phyloP scores from a whole-genome alignment of 139 green algal genomes.

The Chlorella sorokiniana region DNA sequence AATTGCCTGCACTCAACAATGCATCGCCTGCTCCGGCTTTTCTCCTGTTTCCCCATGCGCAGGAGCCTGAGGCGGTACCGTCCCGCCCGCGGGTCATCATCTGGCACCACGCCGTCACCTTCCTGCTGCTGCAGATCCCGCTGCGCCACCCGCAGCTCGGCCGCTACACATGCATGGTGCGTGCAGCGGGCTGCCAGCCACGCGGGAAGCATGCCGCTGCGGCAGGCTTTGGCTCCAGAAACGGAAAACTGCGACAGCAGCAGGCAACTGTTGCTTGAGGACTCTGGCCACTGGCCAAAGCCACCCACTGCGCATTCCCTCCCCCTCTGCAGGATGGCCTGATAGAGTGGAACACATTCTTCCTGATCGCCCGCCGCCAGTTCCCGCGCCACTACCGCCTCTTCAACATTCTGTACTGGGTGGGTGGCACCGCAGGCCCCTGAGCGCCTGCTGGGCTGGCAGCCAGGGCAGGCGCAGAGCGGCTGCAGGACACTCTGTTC shows the following conservation, averaged over 20 bases:
- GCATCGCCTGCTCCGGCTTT: no score
- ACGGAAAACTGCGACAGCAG: neutral
- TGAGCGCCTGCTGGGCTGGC: no score
- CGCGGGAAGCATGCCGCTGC: no score
- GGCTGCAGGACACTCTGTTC: no score
- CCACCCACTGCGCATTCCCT: no score
- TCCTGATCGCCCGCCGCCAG: conserved; percentile 26
- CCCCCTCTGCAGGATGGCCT: conserved; percentile 7
- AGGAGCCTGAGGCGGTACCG: conserved; percentile 19
- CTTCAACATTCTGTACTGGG: conserved; percentile 21
- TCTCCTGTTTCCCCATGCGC: no score
- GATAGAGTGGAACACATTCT: conserved; percentile 29
- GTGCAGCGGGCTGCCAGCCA: neutral
- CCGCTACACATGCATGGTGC: conserved; percentile 17
- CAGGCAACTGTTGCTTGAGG: neutral
- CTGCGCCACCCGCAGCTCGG: conserved; percentile 24
- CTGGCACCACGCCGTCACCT: conserved; percentile 16
- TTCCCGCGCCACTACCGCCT: conserved; percentile 9
- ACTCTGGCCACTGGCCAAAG: neutral
- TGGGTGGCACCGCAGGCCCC: neutral
- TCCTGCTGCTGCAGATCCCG: conserved; percentile 32
- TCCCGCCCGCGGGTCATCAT: conserved; percentile 18
- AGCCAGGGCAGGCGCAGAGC: no score
- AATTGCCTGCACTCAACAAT: no score
- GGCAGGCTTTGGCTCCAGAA: neutral